Base-by-base conservation (phyloP, 345 rosid genomes). In the Gossypium arboreum region DNA sequence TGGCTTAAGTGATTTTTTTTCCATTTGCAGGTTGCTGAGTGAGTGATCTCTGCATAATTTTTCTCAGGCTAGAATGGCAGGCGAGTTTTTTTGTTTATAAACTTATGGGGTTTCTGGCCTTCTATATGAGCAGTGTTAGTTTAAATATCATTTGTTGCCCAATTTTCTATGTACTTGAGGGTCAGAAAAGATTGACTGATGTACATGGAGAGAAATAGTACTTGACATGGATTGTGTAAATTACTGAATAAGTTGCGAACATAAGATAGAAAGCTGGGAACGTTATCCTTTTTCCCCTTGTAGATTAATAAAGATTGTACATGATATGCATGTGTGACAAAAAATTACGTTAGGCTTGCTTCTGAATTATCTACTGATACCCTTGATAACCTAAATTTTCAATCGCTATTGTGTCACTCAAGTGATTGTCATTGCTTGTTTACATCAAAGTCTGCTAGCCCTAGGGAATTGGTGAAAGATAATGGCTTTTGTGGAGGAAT, bases 1-100 rank as follows among this genome's bases (percentile, higher is more conserved):
- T 39, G 11, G 22, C 25, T 60, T 13, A 59, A 22, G 25, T 72
- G 39, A 20, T 51, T n/a, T 45, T n/a, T 55, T 67, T 58, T 63
- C 43, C 24, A 1, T 68, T 11, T 79, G 86, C 91, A 89, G 93
- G 18, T 73, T 79, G 82, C 76, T 9, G 93, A 87, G 81, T 9
- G 93, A 87, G 80, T 87, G 82, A 84, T 70, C 12, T 47, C 58
- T 60, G 64, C 29, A 25, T 68, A 24, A 67, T 12, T 65, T 50
- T 55, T 71, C 51, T 69, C 71, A 29, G 22, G 65, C 69, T 52
- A 12, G 50, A 54, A 70, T 71, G 60, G 47, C 54, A 57, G 66
- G 39, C 59, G 47, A 62, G 45, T 22, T 43, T 57, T 63, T 1
- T 2, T 34, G 39, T 67, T 66, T 27, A 17, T 76, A 18, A 54